Percentiles rank a stretch among this genome's conserved stretches.
phyloP scores from a whole-genome alignment of 768 basidiomycete genomes.

The Pleurotus salmoneostramineus region DNA sequence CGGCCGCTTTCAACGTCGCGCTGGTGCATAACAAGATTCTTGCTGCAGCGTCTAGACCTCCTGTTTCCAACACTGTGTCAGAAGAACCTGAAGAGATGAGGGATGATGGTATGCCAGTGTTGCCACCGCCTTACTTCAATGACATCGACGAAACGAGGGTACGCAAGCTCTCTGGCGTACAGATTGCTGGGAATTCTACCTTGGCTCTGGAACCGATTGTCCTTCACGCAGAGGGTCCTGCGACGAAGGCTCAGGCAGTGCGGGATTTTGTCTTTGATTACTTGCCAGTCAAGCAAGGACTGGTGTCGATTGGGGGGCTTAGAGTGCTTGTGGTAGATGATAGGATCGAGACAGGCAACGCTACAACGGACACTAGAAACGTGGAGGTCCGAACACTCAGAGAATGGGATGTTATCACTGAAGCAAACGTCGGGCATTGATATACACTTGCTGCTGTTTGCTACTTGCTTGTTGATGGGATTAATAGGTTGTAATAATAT shows the following conservation, averaged over 20 bases:
- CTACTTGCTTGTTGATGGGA: too few relatives aligned
- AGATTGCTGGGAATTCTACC: constrained; percentile 45
- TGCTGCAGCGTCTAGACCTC: constrained; percentile 34
- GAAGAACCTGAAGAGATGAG: constrained; percentile 16
- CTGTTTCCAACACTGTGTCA: constrained; percentile 17
- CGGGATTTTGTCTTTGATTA: constrained; percentile 66
- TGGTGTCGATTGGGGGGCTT: constrained; percentile 63
- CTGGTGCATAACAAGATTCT: constrained; percentile 49
- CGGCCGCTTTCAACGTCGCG: constrained; percentile 46
- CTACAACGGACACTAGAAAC: constrained; percentile 18
- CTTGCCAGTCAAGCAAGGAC: constrained; percentile 55
- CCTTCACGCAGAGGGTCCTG: constrained; percentile 12
- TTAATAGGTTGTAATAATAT: too few relatives aligned
- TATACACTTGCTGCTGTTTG: neutral
- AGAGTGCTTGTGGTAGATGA: constrained; percentile 67
- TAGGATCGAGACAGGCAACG: constrained; percentile 24
- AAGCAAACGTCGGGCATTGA: constrained; percentile 53
- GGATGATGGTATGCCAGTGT: constrained; percentile 13
- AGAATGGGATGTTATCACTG: constrained; percentile 70
- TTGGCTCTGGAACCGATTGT: neutral
- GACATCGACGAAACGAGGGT: constrained; percentile 29
- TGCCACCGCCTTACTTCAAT: constrained; percentile 48
- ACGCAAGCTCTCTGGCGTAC: constrained; percentile 25
- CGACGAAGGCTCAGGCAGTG: constrained; percentile 30
- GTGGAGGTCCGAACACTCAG: constrained; percentile 43